A percentile compares a stretch with the other conserved stretches of the same genome.
These are phyloP conservation scores for Xylaria sp. DNA, from an alignment of 2,329 filamentous ascomycete species.

Conservation along the genomic window DNA sequence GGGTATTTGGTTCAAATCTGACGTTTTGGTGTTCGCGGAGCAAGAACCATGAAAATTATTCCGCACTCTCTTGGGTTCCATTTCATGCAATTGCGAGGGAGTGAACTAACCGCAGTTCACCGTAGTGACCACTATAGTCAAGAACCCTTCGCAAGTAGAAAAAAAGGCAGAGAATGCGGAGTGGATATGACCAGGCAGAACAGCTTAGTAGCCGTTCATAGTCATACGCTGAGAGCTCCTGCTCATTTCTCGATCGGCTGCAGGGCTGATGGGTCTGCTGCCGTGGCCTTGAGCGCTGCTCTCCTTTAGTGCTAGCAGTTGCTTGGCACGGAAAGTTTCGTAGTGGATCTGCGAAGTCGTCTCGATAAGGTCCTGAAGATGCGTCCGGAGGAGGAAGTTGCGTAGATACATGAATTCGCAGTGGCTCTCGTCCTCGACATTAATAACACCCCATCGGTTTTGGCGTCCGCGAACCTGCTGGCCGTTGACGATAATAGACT, in stretches of 20 bases:
- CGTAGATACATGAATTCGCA: constrained; percentile 99
- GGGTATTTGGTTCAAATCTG: constrained; percentile 42
- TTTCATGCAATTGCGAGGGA: constrained; percentile 10
- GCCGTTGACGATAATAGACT: constrained; percentile 96
- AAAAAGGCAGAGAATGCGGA: constrained; percentile 34
- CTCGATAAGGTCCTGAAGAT: constrained; percentile 98
- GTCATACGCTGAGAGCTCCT: constrained; percentile 96
- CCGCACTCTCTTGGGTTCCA: constrained; percentile 20
- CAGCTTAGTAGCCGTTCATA: constrained; percentile 94
- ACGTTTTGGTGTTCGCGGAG: constrained; percentile 37
- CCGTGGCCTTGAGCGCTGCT: constrained; percentile 86
- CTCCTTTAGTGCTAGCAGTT: constrained; percentile 97
- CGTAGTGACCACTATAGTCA: not conserved
- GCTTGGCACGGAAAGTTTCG: constrained; percentile 99
- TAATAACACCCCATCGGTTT: constrained; percentile 99
- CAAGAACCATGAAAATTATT: constrained; percentile 39
- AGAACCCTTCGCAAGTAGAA: constrained; percentile 35
- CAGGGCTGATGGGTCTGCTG: constrained; percentile 93
- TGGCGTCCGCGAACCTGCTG: constrained; percentile 98
- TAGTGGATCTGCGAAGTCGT: constrained; percentile 99
- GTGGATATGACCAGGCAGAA: constrained; percentile 41
- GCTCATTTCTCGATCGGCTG: constrained; percentile 95
- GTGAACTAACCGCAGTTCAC: constrained; percentile 8
- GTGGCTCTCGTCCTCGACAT: constrained; percentile 99
- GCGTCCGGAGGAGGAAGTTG: constrained; percentile 98